Base-by-base conservation (phyloP, 2,329 filamentous ascomycete species). In the Beauveria australis region DNA sequence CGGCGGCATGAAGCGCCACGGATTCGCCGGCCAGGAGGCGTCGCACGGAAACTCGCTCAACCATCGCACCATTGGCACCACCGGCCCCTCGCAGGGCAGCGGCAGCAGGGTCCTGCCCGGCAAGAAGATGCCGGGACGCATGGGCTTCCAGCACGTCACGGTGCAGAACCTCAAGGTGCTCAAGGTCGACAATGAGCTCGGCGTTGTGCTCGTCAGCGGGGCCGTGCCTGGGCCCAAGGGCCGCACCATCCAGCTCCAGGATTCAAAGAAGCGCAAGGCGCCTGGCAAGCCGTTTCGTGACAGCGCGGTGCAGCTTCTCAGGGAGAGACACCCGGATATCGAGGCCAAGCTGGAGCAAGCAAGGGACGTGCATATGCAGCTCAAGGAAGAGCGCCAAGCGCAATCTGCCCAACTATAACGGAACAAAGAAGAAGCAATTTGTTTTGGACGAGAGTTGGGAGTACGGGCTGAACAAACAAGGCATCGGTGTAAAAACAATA, bases 1-100 rank as follows among this genome's bases (percentile, higher is more conserved):
- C 10, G 94, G 94, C 82, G 94, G 91, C 66, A 99, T 99, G 94
- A 99, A 99, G 85, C 83, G 90, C 67, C 90, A 93, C 78, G 92
- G 92, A 40, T 97, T 94, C 75, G 74, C 79, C 33, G 94, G 94
- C 68, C 94, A 99, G 79, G 89, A 87, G 67, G 90, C 91, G 61
- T 92, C 88, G 68, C 94, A 99, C 83, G 94, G 94, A 82, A 93
- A 95, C 77, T 97, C 92, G 71, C 86, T 92, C 78, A 92, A 91
- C 70, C 94, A 99, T 81, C 85, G 94, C 70, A 89, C 89, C 30
- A 90, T 97, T 78, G 94, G 94, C 80, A 93, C 91, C 40, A 83
- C 88, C 8, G 94, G 94, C 73, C 91, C 89, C 63, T 89, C 89
- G 67, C 94, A 99, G 76, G 94, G 94, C 65, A 87, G 89, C 72